phyloP scores from a whole-genome alignment of 2,329 filamentous ascomycete species.

The Ophiostoma tasmaniense region DNA sequence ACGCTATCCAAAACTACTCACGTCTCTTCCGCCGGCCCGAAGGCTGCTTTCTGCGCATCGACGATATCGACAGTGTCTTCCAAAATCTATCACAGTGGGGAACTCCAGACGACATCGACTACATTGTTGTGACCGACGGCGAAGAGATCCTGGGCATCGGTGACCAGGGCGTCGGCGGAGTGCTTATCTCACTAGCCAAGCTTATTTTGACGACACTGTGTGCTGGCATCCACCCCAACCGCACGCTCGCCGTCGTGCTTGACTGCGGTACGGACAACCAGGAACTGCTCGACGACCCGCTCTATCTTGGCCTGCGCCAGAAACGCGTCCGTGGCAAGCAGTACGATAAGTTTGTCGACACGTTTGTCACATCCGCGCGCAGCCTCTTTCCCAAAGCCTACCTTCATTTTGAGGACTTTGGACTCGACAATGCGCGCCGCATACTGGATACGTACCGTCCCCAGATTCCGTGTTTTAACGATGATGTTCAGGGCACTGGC shows the following conservation, averaged over 20 bases:
- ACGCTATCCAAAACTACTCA: conserved; percentile 80
- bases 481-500: conserved; percentile 73
- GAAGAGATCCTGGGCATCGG: conserved; percentile 79
- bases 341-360: conserved; percentile 71
- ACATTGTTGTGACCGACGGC: conserved; percentile 61
- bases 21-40: conserved; percentile 68
- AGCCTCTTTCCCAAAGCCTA: conserved; percentile 70
- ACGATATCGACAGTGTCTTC: conserved; percentile 56
- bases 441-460: conserved; percentile 69
- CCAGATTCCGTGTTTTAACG: conserved; percentile 77
- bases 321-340: conserved; percentile 58
- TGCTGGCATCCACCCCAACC: conserved; percentile 73
- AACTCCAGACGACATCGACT: conserved; percentile 65
- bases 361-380: conserved; percentile 59
- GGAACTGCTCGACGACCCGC: conserved; percentile 60
- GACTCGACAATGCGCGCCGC: conserved; percentile 62
- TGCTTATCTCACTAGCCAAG: conserved; percentile 79
- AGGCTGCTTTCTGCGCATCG: conserved; percentile 72
- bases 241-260: conserved; percentile 71
- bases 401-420: conserved; percentile 87
- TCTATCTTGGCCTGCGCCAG: conserved; percentile 69
- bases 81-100: conserved; percentile 62
- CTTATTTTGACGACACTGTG: conserved; percentile 74
- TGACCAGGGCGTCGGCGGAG: conserved; percentile 77
- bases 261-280: conserved; percentile 83